These are phyloP conservation scores for Lipomyces spencermartinsiae DNA, from an alignment of 805 yeast species.

Conservation along the genomic window DNA sequence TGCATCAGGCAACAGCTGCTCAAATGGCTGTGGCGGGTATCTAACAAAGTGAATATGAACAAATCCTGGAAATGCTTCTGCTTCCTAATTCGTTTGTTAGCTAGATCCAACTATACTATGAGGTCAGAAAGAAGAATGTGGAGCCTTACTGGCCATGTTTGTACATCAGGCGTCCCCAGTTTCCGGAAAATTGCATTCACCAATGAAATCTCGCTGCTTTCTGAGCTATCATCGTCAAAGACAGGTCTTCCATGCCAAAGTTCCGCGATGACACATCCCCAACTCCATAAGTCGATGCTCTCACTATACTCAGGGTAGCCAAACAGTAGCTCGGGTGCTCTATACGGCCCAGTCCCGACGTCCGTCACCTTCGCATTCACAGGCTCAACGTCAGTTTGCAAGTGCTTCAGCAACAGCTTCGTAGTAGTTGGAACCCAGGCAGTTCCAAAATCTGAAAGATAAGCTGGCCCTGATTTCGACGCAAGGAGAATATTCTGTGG, in stretches of 20 bases:
- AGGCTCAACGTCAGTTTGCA: slow-evolving; percentile 42
- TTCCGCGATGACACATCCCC: slow-evolving; percentile 66
- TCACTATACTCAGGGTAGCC: slow-evolving; percentile 61
- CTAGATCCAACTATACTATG: neutral
- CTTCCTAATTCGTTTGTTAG: slow-evolving; percentile 15
- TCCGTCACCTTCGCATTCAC: slow-evolving; percentile 50
- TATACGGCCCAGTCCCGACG: slow-evolving; percentile 69
- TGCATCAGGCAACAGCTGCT: slow-evolving; percentile 20
- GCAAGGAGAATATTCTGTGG: slow-evolving; percentile 74
- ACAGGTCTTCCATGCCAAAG: slow-evolving; percentile 55
- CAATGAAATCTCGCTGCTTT: slow-evolving; percentile 62
- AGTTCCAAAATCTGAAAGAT: slow-evolving; percentile 37
- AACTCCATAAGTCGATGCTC: slow-evolving; percentile 74
- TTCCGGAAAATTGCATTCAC: slow-evolving; percentile 58
- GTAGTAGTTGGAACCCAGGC: slow-evolving; percentile 39
- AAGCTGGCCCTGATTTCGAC: slow-evolving; percentile 38
- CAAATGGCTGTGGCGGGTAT: slow-evolving; percentile 20
- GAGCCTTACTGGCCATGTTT: slow-evolving; percentile 51
- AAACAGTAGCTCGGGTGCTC: slow-evolving; percentile 76
- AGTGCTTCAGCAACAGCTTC: slow-evolving; percentile 46
- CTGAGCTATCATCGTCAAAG: slow-evolving; percentile 48
- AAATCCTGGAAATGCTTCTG: slow-evolving; percentile 22
- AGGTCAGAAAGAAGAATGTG: neutral
- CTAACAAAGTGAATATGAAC: slow-evolving; percentile 11
- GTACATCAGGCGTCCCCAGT: slow-evolving; percentile 68